A percentile compares a stretch with the other conserved stretches of the same genome.
Conservation (phyloP, 2,329 filamentous ascomycete species). For the Paecilomyces dactylethromorphus region DNA sequence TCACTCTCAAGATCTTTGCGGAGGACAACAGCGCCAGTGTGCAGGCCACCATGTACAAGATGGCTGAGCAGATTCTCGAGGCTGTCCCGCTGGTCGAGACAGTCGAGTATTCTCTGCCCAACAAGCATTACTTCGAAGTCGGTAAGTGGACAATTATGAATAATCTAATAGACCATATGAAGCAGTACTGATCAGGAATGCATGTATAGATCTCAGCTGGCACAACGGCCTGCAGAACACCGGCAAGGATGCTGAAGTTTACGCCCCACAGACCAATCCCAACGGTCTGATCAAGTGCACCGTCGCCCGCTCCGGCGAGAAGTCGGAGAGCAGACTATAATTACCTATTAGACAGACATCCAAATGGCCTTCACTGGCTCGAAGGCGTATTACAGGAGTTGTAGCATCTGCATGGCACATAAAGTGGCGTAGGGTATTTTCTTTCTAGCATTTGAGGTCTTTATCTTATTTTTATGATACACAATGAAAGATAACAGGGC, state of each 20-base stretch:
- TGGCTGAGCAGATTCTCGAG: conserved; percentile 80
- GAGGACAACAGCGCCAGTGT: conserved; percentile 87
- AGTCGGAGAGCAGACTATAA: conserved; percentile 24
- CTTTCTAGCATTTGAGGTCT: not conserved
- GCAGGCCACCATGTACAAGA: conserved; percentile 98
- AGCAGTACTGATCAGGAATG: conserved; percentile 1
- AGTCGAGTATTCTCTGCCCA: conserved; percentile 80
- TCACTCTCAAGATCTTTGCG: conserved; percentile 89
- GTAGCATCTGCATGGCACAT: conserved; percentile 2
- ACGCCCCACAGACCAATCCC: conserved; percentile 83
- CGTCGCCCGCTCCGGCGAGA: conserved; percentile 44
- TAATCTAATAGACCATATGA: not conserved
- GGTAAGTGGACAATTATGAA: conserved; percentile 45
- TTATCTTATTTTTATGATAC: not conserved
- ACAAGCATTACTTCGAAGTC: conserved; percentile 99
- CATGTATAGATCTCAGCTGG: conserved; percentile 77
- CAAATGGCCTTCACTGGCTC: conserved; percentile 7
- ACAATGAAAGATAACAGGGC: not conserved
- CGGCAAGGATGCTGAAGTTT: conserved; percentile 90
- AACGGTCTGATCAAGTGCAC: conserved; percentile 96
- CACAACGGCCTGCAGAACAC: conserved; percentile 94
- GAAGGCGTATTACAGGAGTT: conserved; percentile 9
- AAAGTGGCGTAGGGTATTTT: not conserved
- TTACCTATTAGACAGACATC: conserved; percentile 1
- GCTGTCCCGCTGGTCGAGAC: conserved; percentile 63